These are phyloP conservation scores for Tanacetum coccineum DNA, from an alignment of 129 eudicot species.

Conservation along the genomic window DNA sequence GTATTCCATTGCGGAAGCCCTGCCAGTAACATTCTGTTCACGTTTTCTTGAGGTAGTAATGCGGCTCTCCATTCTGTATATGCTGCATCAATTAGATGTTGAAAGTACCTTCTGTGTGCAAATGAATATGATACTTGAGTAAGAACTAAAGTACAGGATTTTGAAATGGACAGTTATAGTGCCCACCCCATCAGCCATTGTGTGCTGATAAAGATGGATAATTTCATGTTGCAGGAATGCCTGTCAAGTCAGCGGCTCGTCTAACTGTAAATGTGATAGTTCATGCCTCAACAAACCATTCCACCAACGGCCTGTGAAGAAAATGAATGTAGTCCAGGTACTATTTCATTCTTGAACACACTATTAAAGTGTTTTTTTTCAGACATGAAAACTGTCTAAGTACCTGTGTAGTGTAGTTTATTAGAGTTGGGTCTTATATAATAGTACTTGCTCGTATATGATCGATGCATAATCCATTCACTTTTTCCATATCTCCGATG, in stretches of 20 bases:
- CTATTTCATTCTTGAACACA: slow-evolving; percentile 2
- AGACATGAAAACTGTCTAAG: too few species aligned
- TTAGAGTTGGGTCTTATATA: too few species aligned
- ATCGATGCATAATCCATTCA: too few species aligned
- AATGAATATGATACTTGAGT: not conserved
- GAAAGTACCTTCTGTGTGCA: not conserved
- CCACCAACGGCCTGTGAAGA: slow-evolving; percentile 72
- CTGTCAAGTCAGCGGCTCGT: slow-evolving; percentile 83
- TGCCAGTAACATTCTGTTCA: not conserved
- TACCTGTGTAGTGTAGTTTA: too few species aligned
- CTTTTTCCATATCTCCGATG: too few species aligned
- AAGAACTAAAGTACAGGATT: not conserved
- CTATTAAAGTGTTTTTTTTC: not conserved
- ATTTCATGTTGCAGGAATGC: slow-evolving; percentile 63
- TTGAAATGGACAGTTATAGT: not conserved
- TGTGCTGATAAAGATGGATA: slow-evolving; percentile 23
- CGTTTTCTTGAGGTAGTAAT: not conserved
- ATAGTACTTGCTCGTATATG: too few species aligned
- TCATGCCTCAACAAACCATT: slow-evolving; percentile 87
- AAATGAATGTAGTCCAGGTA: slow-evolving; percentile 86
- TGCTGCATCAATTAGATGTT: slow-evolving; percentile 4
- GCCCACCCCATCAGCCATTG: not conserved
- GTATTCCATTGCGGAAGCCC: not conserved
- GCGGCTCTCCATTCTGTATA: not conserved
- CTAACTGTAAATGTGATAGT: slow-evolving; percentile 81